phyloP scores from a whole-genome alignment of 169 alveolate genomes.

The Cystoisospora suis region DNA sequence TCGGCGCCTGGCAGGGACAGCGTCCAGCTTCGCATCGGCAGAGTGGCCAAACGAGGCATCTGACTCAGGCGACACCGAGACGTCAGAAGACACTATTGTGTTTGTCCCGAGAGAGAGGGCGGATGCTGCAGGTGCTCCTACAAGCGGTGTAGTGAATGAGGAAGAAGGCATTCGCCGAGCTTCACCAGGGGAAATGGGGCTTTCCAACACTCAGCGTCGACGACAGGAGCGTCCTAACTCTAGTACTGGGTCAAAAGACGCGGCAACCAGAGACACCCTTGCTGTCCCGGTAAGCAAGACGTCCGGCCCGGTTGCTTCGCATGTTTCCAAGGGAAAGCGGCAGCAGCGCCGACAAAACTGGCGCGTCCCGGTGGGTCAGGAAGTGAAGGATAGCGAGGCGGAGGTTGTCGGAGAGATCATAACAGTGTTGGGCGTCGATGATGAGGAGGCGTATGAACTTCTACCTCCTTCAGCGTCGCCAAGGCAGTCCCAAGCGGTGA shows the following conservation, averaged over 20 bases:
- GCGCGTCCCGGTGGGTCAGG: constrained; percentile 1
- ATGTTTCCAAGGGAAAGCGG: too few species aligned
- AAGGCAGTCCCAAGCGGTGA: constrained; percentile 56
- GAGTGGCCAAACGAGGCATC: too few species aligned
- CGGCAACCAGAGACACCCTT: background rate
- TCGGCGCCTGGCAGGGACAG: too few species aligned
- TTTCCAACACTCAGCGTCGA: constrained; percentile 11
- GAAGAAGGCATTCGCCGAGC: background rate
- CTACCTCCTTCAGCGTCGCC: constrained; percentile 60
- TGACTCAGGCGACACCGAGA: too few species aligned
- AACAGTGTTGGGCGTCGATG: background rate
- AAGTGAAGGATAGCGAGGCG: constrained; percentile 26
- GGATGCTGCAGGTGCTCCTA: background rate
- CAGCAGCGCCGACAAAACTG: constrained; percentile 23
- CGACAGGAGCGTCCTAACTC: constrained; percentile 1
- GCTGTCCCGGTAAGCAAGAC: too few species aligned
- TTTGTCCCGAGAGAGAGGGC: background rate
- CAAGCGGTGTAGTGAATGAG: background rate
- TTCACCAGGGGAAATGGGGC: background rate
- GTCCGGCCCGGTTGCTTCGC: too few species aligned
- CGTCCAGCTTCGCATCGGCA: too few species aligned
- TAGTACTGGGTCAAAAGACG: background rate
- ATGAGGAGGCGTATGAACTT: constrained; percentile 32
- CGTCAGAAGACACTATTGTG: constrained; percentile 1
- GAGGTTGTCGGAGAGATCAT: background rate